A percentile compares a stretch with the other conserved stretches of the same genome.
Conservation (phyloP, 2,329 filamentous ascomycete species). For the Neofusicoccum cordaticola region DNA sequence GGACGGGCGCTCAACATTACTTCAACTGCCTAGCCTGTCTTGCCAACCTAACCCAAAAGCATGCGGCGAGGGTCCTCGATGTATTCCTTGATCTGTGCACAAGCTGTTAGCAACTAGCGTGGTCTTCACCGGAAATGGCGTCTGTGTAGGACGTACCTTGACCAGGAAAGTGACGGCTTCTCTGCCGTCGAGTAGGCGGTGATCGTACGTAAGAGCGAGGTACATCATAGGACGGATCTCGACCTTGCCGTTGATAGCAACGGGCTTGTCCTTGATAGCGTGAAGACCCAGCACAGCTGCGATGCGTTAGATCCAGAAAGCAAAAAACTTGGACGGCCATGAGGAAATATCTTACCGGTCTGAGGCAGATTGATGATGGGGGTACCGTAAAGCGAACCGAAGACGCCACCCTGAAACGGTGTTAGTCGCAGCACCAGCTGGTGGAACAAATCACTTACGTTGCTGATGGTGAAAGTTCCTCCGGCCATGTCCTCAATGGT, state of each 20-base stretch:
- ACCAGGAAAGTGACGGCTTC: conserved; percentile 96
- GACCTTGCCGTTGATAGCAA: conserved; percentile 88
- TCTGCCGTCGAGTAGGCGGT: conserved; percentile 89
- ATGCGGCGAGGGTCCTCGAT: conserved; percentile 94
- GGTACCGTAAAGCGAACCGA: conserved; percentile 94
- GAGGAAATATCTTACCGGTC: conserved; percentile 51
- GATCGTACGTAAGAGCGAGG: conserved; percentile 94
- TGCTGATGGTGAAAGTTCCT: conserved; percentile 96
- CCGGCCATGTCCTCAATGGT: conserved; percentile 99
- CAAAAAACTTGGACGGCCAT: conserved; percentile 7
- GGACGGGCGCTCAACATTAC: conserved; percentile 4
- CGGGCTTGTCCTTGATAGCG: conserved; percentile 90
- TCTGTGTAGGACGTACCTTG: conserved; percentile 52
- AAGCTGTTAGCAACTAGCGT: background rate
- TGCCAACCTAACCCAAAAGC: conserved; percentile 56
- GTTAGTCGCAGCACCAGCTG: background rate
- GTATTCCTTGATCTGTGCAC: conserved; percentile 73
- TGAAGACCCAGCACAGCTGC: conserved; percentile 81
- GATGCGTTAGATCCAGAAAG: conserved; percentile 16
- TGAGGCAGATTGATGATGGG: conserved; percentile 98
- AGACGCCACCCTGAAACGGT: conserved; percentile 68
- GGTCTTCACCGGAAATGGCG: background rate
- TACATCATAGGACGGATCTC: conserved; percentile 99
- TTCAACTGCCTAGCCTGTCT: background rate
- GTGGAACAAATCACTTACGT: conserved; percentile 48